A percentile compares a stretch with the other conserved stretches of the same genome.
These are phyloP conservation scores for Solanum gandarillasii DNA, from an alignment of 257 asterid genomes.

Conservation along the genomic window DNA sequence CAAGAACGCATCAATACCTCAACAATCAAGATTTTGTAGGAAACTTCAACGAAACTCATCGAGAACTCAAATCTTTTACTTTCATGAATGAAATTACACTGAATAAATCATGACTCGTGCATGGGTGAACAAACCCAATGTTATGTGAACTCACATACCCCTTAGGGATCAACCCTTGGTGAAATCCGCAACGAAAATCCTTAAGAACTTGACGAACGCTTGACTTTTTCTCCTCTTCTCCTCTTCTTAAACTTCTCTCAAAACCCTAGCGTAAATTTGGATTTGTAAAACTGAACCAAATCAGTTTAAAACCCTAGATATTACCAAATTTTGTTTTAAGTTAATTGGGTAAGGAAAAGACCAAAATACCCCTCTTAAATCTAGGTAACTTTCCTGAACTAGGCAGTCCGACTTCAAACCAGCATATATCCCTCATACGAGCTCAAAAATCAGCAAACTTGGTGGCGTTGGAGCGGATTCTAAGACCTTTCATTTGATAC, in stretches of 20 bases:
- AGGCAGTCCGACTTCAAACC: background rate
- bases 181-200: too few relatives aligned
- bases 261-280: too few relatives aligned
- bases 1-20: background rate
- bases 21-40: background rate
- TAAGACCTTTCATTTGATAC: too few relatives aligned
- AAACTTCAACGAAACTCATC: background rate
- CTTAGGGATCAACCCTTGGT: too few relatives aligned
- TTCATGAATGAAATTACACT: background rate
- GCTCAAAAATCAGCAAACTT: background rate
- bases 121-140: background rate
- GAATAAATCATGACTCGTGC: background rate
- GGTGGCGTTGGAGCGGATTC: background rate
- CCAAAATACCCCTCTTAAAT: background rate
- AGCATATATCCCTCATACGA: background rate
- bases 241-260: too few relatives aligned
- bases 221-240: too few relatives aligned
- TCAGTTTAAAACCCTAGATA: background rate
- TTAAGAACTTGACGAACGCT: too few relatives aligned
- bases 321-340: background rate
- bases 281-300: too few relatives aligned
- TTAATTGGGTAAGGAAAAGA: background rate
- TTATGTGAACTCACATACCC: background rate
- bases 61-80: background rate
- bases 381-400: background rate